Percentiles rank a stretch among this genome's conserved stretches.
Evolutionary conservation across 805 yeast species (phyloP).

Genomic region (Candida loeiensis): DNA sequence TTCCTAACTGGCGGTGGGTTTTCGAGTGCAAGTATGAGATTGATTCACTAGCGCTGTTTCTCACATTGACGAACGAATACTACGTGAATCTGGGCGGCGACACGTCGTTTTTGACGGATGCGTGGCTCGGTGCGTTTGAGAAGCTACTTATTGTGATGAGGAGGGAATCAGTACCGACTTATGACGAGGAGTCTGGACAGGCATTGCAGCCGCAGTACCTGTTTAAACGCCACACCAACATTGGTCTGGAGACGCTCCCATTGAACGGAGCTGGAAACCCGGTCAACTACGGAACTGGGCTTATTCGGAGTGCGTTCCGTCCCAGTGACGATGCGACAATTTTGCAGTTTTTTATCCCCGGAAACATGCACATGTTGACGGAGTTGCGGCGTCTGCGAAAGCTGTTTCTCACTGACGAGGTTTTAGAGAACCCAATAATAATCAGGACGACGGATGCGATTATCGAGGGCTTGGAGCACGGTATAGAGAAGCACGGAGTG

Average conservation of each 20-base stretch:
- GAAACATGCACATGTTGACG: conserved; percentile 59
- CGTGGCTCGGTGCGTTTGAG: conserved; percentile 60
- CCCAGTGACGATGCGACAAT: conserved; percentile 87
- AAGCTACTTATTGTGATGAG: conserved; percentile 49
- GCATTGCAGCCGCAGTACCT: conserved; percentile 52
- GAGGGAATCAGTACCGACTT: conserved; percentile 62
- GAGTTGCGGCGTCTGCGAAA: conserved; percentile 9
- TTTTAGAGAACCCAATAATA: not conserved
- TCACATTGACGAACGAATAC: conserved; percentile 72
- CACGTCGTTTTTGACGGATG: conserved; percentile 39
- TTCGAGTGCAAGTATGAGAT: conserved; percentile 90
- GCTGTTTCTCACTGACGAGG: conserved; percentile 4
- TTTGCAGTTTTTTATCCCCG: conserved; percentile 80
- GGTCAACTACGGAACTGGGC: conserved; percentile 63
- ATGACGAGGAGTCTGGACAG: conserved; percentile 46
- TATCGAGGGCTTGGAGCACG: conserved; percentile 45
- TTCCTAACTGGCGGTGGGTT: conserved; percentile 65
- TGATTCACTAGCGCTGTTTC: conserved; percentile 80
- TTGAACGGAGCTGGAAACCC: conserved; percentile 83
- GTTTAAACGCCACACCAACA: conserved; percentile 69
- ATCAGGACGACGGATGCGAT: conserved; percentile 17
- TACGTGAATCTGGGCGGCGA: conserved; percentile 50
- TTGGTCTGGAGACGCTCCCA: conserved; percentile 79
- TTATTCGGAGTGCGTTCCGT: conserved; percentile 78
- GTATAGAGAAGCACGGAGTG: conserved; percentile 61